Evolutionary conservation across 2,329 filamentous ascomycete genomes (phyloP).

Genomic region (Stagonosporopsis vannaccii): DNA sequence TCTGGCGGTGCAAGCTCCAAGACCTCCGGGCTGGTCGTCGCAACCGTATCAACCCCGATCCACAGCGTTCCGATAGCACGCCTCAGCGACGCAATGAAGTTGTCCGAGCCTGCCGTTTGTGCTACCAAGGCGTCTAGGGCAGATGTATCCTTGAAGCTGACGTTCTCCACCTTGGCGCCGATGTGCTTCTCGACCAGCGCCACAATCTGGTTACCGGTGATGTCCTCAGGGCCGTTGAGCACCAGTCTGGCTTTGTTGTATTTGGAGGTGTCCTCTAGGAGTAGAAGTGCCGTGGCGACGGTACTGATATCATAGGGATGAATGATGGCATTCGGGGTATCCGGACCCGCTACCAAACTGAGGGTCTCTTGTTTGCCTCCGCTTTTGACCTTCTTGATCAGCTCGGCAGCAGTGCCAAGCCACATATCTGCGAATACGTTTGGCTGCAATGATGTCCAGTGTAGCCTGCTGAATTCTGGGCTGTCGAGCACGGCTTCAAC

Average conservation of each 20-base stretch:
- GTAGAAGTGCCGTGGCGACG: conserved; percentile 22
- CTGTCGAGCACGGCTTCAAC: conserved; percentile 21
- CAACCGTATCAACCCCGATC: no score
- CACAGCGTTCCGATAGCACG: conserved; percentile 8
- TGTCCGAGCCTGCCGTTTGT: not conserved
- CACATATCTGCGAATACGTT: conserved; percentile 13
- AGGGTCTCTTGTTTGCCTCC: conserved; percentile 17
- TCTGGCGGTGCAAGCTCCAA: conserved; percentile 21
- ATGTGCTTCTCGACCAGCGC: conserved; percentile 22
- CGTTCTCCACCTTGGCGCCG: conserved; percentile 19
- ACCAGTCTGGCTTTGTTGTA: conserved; percentile 23
- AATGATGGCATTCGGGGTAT: conserved; percentile 15
- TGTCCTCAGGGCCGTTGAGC: conserved; percentile 25
- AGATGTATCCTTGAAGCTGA: conserved; percentile 19
- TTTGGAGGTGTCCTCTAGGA: conserved; percentile 9
- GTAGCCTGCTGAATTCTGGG: conserved; percentile 14
- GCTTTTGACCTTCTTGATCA: conserved; percentile 14
- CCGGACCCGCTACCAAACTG: conserved; percentile 4
- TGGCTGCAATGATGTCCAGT: conserved; percentile 25
- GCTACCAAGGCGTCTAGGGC: conserved; percentile 2
- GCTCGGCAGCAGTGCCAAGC: conserved; percentile 10
- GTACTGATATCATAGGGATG: conserved; percentile 24
- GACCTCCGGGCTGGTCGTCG: conserved; percentile 24
- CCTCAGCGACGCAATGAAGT: conserved; percentile 14
- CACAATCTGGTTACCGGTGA: conserved; percentile 21